Conservation (phyloP, 129 eudicot species). For the Daucus carota region DNA sequence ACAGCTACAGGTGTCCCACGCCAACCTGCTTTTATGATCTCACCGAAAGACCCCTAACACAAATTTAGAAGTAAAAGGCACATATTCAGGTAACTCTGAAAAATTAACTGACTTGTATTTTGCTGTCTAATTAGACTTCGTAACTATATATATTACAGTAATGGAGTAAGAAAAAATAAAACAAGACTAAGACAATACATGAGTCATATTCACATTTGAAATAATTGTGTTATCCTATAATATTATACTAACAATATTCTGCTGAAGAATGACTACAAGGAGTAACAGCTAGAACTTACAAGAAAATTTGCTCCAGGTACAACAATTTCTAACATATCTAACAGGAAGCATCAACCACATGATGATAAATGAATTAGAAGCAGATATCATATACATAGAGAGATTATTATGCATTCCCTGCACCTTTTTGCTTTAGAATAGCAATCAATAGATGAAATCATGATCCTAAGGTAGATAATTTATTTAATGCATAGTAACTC, state of each 20-base stretch:
- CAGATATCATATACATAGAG: background rate
- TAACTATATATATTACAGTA: background rate
- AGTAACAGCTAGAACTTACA: background rate
- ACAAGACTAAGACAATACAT: background rate
- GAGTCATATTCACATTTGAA: background rate
- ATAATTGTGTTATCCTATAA: background rate
- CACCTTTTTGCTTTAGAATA: background rate
- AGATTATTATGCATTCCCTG: background rate
- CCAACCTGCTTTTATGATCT: constrained; percentile 89
- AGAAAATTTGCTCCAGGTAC: background rate
- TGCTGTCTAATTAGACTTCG: background rate
- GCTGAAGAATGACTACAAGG: background rate
- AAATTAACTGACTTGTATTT: background rate
- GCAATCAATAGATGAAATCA: background rate
- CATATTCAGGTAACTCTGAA: background rate
- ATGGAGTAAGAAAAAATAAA: background rate
- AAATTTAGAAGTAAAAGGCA: background rate
- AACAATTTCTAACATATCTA: background rate
- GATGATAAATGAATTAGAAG: background rate
- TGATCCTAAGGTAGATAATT: background rate
- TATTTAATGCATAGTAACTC: background rate
- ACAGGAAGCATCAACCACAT: background rate
- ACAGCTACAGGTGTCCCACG: constrained; percentile 99
- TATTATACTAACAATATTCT: background rate
- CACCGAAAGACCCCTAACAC: constrained; percentile 93